Base-by-base conservation (phyloP, 495 filamentous ascomycete genomes). In the Penicillium bovifimosum region DNA sequence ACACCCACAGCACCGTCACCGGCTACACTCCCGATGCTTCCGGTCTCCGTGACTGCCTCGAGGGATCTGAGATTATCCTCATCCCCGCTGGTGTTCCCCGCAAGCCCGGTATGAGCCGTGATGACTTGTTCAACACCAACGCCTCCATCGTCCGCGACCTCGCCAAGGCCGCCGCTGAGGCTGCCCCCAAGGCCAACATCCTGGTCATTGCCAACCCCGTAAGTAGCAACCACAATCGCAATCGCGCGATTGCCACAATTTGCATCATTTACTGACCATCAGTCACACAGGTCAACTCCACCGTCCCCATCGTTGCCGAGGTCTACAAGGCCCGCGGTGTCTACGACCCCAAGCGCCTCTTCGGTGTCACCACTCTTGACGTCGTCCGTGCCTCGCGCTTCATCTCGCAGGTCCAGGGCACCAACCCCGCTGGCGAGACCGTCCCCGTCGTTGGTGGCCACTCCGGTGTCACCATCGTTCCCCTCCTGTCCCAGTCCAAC, bases 111-210 rank as follows among this genome's bases (percentile, higher is more conserved):
- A 98, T 98, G 93, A 95, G 88, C 77, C 90, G 93, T 78, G 93
- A 97, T 77, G 86, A 98, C 68, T 87, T 98, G 49, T 98, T 98
- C 88, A 98, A 98, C 81, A 98, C 92, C 80, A 98, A 98, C 74
- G 93, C 95, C 72, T 96, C 90, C 59, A 98, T 98, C 67, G 93
- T 98, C 70, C 93, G 93, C 55, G 93, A 97, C 76, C 85, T 98
- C 54, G 91, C 93, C 71, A 96, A 98, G 84, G 90, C 91, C 60
- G 84, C 83, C 65, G 93, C 93, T 63, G 85, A 95, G 61, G 79
- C 87, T 63, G 79, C 84, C 70, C 95, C 93, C 52, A 81, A 98
- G 41, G 95, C 93, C 74, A 96, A 95, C 71, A 80, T 97, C 73
- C 86, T 97, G 66, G 84, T 98, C 79, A 98, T 98, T 76, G 82